A percentile compares a stretch with the other conserved stretches of the same genome.
Conservation (phyloP, 306 rosid species). For the Coriaria nepalensis region DNA sequence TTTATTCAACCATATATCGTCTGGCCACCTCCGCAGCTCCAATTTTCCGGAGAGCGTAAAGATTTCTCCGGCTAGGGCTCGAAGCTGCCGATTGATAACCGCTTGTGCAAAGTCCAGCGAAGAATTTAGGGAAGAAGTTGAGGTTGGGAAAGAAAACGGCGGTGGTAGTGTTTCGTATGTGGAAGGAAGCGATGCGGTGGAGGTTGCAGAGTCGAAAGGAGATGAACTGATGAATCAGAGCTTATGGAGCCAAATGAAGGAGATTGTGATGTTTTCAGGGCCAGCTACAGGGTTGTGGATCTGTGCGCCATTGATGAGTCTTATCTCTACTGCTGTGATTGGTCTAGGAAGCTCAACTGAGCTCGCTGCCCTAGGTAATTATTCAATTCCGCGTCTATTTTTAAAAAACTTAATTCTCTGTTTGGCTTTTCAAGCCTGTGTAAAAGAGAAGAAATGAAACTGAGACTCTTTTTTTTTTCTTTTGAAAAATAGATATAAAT, state of each 20-base stretch:
- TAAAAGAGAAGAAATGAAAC: neutral
- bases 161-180: constrained; percentile 1
- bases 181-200: constrained; percentile 2
- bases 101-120: constrained; percentile 1
- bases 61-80: neutral
- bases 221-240: constrained; percentile 14
- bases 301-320: constrained; percentile 25
- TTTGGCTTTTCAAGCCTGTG: neutral
- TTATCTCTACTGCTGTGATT: constrained; percentile 19
- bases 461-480: neutral
- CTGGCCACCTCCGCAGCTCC: constrained; percentile 2
- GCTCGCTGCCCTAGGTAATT: constrained; percentile 32
- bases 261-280: constrained; percentile 21
- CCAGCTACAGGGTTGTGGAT: constrained; percentile 26
- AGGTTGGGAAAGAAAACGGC: neutral
- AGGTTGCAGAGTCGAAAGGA: constrained; percentile 4
- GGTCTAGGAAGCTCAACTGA: constrained; percentile 22
- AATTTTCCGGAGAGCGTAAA: neutral
- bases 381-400: neutral
- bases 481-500: no score
- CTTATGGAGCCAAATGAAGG: constrained; percentile 19
- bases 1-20: no score
- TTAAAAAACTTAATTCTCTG: neutral
- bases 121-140: neutral
- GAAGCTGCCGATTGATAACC: neutral